Evolutionary conservation across 2,329 filamentous ascomycete genomes (phyloP).

Genomic region (Diaporthe sp.): DNA sequence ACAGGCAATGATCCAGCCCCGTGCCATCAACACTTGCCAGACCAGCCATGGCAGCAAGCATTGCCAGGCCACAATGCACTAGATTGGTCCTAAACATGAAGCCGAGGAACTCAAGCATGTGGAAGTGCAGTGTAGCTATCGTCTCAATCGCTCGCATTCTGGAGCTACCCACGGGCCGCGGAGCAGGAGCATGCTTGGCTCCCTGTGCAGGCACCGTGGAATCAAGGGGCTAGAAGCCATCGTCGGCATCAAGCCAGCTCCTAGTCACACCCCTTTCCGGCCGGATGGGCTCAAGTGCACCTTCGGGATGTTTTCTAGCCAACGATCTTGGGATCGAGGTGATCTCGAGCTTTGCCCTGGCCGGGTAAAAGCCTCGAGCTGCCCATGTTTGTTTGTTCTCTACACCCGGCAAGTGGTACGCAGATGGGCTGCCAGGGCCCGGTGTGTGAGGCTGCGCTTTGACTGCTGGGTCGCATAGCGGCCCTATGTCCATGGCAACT

Average conservation of each 20-base stretch:
- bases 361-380: background rate
- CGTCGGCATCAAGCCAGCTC: background rate
- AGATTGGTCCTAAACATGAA: background rate
- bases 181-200: background rate
- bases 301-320: background rate
- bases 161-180: background rate
- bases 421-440: background rate
- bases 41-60: background rate
- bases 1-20: background rate
- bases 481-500: background rate
- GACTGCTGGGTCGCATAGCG: constrained; percentile 18
- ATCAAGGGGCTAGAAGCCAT: background rate
- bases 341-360: constrained; percentile 5
- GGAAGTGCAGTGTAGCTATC: background rate
- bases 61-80: background rate
- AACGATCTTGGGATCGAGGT: background rate
- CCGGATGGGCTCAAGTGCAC: background rate
- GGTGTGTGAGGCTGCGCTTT: background rate
- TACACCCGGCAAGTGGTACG: too few species aligned
- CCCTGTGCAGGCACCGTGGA: background rate
- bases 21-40: background rate
- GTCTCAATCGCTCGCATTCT: background rate
- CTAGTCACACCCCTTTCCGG: background rate
- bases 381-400: background rate
- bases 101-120: background rate